Evolutionary conservation across 768 basidiomycete species (phyloP), one percentile per base, ranked within the genome.

Genomic region (Lyophyllum decastes): DNA sequence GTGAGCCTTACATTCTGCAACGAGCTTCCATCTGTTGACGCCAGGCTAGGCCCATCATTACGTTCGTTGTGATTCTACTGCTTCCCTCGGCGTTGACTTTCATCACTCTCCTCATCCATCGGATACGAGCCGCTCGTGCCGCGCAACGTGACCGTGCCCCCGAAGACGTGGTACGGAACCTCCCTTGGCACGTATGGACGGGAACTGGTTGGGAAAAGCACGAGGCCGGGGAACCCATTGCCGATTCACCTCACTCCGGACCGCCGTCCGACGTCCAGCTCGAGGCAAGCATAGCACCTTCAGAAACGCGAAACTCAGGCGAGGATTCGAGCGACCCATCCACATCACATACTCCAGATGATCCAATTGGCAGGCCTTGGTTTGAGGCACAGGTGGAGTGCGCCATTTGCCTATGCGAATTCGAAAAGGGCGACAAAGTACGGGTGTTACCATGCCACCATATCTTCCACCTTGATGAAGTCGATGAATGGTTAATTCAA

Each of bases 371-470:
- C 25, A 83, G 83, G 53, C 82, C 86, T 2, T 93, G 92, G 89
- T 95, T 91, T 61, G 89, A 90, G 68, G 72, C 80, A 2, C 92
- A 95, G 66, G 68, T 82, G 52, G 94, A 98, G 70, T 98, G 95
- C 67, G 92, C 94, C 33, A 98, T 98, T 54, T 98, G 96, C 70
- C 80, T 98, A 55, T 90, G 83, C 58, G 85, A 88, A 60, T 98
- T 98, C 64, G 85, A 76, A 40, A 86, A 86, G 66, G 95, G 95
- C 2, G 96, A 98, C 69, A 83, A 86, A 64, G 92, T 98, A 43
- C 85, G 95, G 64, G 92, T 95, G 51, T 70, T 98, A 40, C 96
- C 96, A 1, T 98, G 96, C 67, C 89, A 91, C 47, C 96, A 98
- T 70, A 87, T 98, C 53, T 98, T 97, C 75, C 96, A 98, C 73